phyloP scores from a whole-genome alignment of 2,329 filamentous ascomycete species.

The Parasarocladium wereldwijsianum region DNA sequence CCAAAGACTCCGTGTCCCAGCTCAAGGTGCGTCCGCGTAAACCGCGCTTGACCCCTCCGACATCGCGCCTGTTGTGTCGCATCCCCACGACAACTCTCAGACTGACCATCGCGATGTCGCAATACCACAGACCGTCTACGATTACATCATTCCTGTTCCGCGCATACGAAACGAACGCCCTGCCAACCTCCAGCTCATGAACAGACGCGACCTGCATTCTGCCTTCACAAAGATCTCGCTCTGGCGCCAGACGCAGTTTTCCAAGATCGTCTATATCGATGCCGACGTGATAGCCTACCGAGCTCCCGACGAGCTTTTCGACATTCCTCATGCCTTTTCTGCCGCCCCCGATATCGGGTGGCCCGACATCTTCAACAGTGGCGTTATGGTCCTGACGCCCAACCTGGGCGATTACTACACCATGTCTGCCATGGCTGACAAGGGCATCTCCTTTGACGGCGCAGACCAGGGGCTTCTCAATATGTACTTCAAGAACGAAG shows the following conservation, averaged over 20 bases:
- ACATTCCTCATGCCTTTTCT: constrained; percentile 41
- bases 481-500: constrained; percentile 75
- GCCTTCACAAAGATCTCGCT: constrained; percentile 94
- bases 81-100: no score
- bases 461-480: constrained; percentile 93
- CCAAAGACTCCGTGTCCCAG: constrained; percentile 59
- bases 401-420: constrained; percentile 81
- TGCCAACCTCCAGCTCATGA: constrained; percentile 81
- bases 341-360: constrained; percentile 91
- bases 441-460: constrained; percentile 88
- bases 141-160: constrained; percentile 75
- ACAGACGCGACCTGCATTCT: constrained; percentile 75
- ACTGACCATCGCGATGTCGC: no score
- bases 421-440: constrained; percentile 67
- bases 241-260: constrained; percentile 83
- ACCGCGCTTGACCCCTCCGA: not conserved
- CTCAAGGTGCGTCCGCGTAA: constrained; percentile 45
- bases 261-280: constrained; percentile 88
- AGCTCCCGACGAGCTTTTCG: constrained; percentile 86
- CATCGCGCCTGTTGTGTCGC: no score
- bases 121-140: constrained; percentile 57
- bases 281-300: constrained; percentile 84
- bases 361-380: constrained; percentile 98
- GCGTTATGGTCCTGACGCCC: constrained; percentile 82
- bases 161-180: constrained; percentile 63